Conservation (phyloP, 352 stramenopile genomes). For the Pseudoperonospora humuli region DNA sequence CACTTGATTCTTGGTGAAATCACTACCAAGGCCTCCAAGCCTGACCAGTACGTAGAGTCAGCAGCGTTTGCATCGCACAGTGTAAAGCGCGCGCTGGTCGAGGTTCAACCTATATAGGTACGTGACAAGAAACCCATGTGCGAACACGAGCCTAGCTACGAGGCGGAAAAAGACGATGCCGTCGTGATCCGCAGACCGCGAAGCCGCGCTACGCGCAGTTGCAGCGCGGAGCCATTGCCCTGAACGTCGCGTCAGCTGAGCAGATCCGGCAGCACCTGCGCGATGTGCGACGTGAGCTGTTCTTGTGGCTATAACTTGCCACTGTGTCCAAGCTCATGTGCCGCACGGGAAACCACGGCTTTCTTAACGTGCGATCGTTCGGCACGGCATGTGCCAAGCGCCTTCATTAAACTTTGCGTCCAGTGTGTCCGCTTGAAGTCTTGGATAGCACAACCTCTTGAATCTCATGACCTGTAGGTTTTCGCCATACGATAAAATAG, state of each 20-base stretch:
- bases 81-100: slow-evolving; percentile 15
- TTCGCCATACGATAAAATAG: not conserved
- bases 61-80: slow-evolving; percentile 16
- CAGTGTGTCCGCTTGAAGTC: slow-evolving; percentile 39
- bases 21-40: too few species aligned
- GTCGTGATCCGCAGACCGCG: slow-evolving; percentile 2
- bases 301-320: slow-evolving; percentile 49
- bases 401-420: slow-evolving; percentile 31
- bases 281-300: slow-evolving; percentile 63
- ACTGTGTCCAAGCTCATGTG: slow-evolving; percentile 74
- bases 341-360: slow-evolving; percentile 68
- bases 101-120: slow-evolving; percentile 3
- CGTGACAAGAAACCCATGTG: slow-evolving; percentile 42
- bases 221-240: slow-evolving; percentile 35
- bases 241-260: slow-evolving; percentile 45
- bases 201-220: not conserved
- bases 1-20: too few species aligned
- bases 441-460: slow-evolving; percentile 27
- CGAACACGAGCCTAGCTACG: slow-evolving; percentile 3
- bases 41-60: too few species aligned
- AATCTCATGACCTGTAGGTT: slow-evolving; percentile 34
- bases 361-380: slow-evolving; percentile 80
- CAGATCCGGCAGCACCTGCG: slow-evolving; percentile 63
- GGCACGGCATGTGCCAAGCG: slow-evolving; percentile 35
- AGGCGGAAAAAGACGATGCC: not conserved